Percentiles rank a stretch among this genome's conserved stretches.
Evolutionary conservation across 2,329 filamentous ascomycete genomes (phyloP).

Genomic region (Colletotrichum cuscutae): DNA sequence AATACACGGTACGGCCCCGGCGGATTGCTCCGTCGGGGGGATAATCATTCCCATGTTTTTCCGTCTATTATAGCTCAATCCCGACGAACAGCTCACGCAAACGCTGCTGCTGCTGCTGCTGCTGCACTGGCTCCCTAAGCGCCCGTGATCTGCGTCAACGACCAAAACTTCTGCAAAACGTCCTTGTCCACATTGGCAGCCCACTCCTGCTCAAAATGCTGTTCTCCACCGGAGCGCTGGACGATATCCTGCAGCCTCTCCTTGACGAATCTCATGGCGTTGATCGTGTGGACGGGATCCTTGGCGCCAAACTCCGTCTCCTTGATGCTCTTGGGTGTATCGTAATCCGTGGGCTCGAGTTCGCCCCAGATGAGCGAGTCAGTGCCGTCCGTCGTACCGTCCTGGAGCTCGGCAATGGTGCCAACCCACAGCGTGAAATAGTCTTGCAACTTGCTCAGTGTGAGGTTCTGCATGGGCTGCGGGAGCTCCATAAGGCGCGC

Average conservation of each 20-base stretch:
- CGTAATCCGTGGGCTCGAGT: conserved; percentile 59
- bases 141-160: conserved; percentile 12
- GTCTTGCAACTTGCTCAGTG: conserved; percentile 73
- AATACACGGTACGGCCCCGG: too few relatives aligned
- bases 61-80: background rate
- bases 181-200: conserved; percentile 80
- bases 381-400: conserved; percentile 62
- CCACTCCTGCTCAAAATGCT: conserved; percentile 75
- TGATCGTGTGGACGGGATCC: conserved; percentile 76
- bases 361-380: conserved; percentile 63
- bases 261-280: conserved; percentile 72
- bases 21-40: too few relatives aligned
- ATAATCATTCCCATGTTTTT: conserved; percentile 9
- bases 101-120: background rate
- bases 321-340: conserved; percentile 65
- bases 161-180: conserved; percentile 70
- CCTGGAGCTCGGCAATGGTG: conserved; percentile 73
- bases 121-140: background rate
- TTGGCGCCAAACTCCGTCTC: conserved; percentile 63
- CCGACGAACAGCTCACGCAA: background rate
- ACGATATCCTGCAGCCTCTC: conserved; percentile 70
- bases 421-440: conserved; percentile 81
- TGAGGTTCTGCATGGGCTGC: conserved; percentile 65
- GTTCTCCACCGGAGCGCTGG: conserved; percentile 69
- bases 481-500: conserved; percentile 76